Conservation (phyloP, 2,329 filamentous ascomycete genomes). For the Fusarium sp. region DNA sequence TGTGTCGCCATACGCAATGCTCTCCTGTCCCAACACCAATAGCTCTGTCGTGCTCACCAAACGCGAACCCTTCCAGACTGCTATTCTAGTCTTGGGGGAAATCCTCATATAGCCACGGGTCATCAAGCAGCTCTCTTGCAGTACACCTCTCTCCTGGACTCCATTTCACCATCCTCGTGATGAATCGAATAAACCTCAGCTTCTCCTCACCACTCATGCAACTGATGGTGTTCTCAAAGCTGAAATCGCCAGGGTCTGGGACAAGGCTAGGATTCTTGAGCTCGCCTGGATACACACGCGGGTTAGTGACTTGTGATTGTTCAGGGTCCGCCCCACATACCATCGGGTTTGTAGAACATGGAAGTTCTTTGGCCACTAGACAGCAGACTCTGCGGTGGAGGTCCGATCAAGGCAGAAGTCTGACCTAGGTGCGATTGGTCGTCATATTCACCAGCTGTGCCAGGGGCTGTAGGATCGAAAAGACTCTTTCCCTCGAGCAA, state of each 20-base stretch:
- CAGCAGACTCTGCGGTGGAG: background rate
- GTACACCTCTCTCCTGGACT: constrained; percentile 43
- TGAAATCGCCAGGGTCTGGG: constrained; percentile 28
- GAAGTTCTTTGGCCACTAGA: background rate
- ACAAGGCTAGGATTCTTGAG: constrained; percentile 35
- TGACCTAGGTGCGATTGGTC: constrained; percentile 10
- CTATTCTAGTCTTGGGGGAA: background rate
- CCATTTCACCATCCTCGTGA: constrained; percentile 44
- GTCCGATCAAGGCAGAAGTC: constrained; percentile 6
- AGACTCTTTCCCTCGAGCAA: constrained; percentile 10
- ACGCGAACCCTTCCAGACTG: background rate
- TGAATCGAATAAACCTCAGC: constrained; percentile 43
- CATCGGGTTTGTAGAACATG: background rate
- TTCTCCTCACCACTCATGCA: constrained; percentile 1
- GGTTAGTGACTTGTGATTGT: background rate
- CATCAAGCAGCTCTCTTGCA: constrained; percentile 43
- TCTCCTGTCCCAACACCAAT: background rate
- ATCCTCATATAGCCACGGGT: constrained; percentile 40
- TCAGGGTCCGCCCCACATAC: background rate
- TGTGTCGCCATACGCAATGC: background rate
- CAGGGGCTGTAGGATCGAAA: background rate
- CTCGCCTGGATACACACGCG: constrained; percentile 5
- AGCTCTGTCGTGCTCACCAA: background rate
- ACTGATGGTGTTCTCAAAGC: constrained; percentile 4
- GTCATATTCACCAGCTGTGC: background rate